A percentile compares a stretch with the other conserved stretches of the same genome.
phyloP scores from a whole-genome alignment of 345 rosid species.

The Clarkia xantiana region DNA sequence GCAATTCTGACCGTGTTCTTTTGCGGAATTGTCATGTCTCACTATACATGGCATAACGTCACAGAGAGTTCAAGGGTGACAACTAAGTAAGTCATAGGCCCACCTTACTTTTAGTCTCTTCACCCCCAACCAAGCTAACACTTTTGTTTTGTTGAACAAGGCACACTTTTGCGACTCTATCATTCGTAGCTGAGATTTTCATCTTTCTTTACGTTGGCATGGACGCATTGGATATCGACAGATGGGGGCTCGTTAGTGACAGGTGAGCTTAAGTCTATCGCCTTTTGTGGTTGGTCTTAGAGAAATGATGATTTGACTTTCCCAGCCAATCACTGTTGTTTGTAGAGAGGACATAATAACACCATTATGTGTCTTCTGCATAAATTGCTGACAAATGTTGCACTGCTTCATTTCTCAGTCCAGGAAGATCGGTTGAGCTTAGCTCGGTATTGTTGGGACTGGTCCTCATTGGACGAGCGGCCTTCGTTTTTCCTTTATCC shows the following conservation, averaged over 20 bases:
- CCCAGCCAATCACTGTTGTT: no score
- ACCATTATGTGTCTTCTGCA: background rate
- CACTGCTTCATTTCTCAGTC: conserved; percentile 25
- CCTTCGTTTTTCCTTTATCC: conserved; percentile 77
- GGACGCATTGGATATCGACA: conserved; percentile 95
- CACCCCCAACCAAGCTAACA: conserved; percentile 5
- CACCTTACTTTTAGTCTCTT: background rate
- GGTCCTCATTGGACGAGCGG: conserved; percentile 75
- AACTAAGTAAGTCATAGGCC: conserved; percentile 43
- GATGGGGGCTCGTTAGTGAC: conserved; percentile 63
- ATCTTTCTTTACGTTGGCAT: conserved; percentile 96
- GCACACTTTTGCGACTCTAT: conserved; percentile 84
- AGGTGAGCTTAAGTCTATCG: conserved; percentile 29
- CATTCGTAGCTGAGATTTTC: conserved; percentile 87
- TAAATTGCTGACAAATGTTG: background rate
- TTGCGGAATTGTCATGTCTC: conserved; percentile 96
- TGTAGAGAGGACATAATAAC: no score
- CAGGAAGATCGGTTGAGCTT: conserved; percentile 55
- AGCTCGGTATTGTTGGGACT: conserved; percentile 71
- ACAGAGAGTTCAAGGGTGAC: conserved; percentile 87
- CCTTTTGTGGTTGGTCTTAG: background rate
- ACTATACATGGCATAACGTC: conserved; percentile 93
- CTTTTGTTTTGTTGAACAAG: conserved; percentile 20
- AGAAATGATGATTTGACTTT: no score
- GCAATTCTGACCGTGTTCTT: conserved; percentile 92